Conservation (phyloP, 225 moss, liverwort and hornwort genomes). For the Polytrichum formosum region DNA sequence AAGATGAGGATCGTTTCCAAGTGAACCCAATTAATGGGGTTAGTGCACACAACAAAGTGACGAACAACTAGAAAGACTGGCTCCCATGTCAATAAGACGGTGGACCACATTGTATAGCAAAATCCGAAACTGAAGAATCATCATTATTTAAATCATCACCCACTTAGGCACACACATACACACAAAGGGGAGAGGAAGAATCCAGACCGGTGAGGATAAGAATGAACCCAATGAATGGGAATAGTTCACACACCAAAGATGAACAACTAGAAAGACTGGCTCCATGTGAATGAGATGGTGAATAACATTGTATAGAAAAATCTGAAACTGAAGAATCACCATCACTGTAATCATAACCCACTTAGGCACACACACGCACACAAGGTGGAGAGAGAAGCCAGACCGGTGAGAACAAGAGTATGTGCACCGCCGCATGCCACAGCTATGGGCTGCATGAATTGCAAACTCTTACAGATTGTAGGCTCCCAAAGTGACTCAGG, state of each 20-base stretch:
- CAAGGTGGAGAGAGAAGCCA: not conserved
- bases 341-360: not conserved
- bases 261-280: too few relatives aligned
- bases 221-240: slow-evolving; percentile 15
- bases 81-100: too few relatives aligned
- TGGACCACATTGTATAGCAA: too few relatives aligned
- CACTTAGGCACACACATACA: not conserved
- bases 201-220: slow-evolving; percentile 64
- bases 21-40: slow-evolving; percentile 11
- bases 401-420: slow-evolving; percentile 81
- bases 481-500: slow-evolving; percentile 62
- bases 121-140: too few relatives aligned
- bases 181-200: not conserved
- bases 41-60: too few relatives aligned
- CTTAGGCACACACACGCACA: not conserved
- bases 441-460: slow-evolving; percentile 46
- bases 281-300: too few relatives aligned
- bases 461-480: slow-evolving; percentile 46
- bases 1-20: slow-evolving; percentile 42
- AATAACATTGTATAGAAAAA: too few relatives aligned
- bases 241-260: too few relatives aligned
- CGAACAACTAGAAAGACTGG: too few relatives aligned
- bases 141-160: too few relatives aligned
- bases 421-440: slow-evolving; percentile 96
- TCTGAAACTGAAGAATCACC: too few relatives aligned